phyloP scores from a whole-genome alignment of 345 rosid genomes.

The Populus pruinosa region DNA sequence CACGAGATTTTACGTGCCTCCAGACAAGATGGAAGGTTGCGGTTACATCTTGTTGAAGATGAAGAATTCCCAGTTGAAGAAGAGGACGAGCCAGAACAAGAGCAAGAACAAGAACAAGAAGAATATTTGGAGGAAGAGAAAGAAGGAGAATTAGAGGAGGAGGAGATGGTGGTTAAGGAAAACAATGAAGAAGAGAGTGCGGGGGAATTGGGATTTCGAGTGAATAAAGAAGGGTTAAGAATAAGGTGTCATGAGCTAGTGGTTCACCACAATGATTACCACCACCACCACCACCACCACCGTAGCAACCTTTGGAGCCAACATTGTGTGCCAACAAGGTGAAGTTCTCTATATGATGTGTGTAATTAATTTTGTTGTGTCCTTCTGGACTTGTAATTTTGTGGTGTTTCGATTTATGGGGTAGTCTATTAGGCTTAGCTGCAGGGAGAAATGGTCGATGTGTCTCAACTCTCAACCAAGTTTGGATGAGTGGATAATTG shows the following conservation, averaged over 20 bases:
- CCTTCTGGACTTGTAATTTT: neutral
- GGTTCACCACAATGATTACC: conserved; percentile 18
- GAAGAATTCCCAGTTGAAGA: conserved; percentile 3
- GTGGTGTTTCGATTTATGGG: neutral
- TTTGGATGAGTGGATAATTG: neutral
- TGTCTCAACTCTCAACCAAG: neutral
- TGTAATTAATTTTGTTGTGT: neutral
- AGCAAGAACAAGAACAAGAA: neutral
- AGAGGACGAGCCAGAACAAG: conserved; percentile 1
- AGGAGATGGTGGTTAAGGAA: conserved; percentile 13
- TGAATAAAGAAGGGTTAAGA: conserved; percentile 35
- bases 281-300: conserved; percentile 19
- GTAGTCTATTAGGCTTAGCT: neutral
- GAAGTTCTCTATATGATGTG: neutral
- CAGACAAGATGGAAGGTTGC: conserved; percentile 60
- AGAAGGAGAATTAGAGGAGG: conserved; percentile 17
- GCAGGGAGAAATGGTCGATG: neutral
- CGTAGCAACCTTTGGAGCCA: conserved; percentile 49
- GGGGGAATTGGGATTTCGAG: conserved; percentile 31
- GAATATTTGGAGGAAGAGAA: conserved; percentile 4
- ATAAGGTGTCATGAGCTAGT: conserved; percentile 40
- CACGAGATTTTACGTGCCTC: conserved; percentile 54
- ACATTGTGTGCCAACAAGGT: conserved; percentile 62
- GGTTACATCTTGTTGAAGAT: conserved; percentile 46
- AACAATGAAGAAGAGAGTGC: conserved; percentile 1